Evolutionary conservation across 169 alveolate genomes (phyloP).

Genomic region (Perkinsus chesapeaki): DNA sequence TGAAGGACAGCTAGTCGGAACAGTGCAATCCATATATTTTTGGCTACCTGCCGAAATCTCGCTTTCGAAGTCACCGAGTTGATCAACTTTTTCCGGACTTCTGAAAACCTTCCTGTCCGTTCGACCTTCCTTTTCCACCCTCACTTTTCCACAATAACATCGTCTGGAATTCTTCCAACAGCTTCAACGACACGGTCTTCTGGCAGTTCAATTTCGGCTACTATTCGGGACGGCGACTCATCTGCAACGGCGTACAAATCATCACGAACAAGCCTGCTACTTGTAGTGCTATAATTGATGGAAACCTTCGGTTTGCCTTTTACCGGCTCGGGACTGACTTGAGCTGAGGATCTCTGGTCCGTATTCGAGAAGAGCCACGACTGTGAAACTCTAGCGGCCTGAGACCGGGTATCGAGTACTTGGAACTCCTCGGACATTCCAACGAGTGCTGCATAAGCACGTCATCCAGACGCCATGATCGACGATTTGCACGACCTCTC

Average conservation of each 20-base stretch:
- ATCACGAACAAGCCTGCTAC: not conserved
- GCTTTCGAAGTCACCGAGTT: not conserved
- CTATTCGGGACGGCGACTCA: not conserved
- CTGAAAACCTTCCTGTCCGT: too few species aligned
- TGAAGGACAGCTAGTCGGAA: not conserved
- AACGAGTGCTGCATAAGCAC: not conserved
- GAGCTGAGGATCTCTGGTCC: not conserved
- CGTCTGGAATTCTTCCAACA: not conserved
- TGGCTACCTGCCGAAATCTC: not conserved
- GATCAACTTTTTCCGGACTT: not conserved
- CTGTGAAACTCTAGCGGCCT: not conserved
- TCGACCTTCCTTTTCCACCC: too few species aligned
- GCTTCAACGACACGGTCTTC: not conserved
- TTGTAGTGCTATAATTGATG: not conserved
- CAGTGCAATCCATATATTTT: not conserved
- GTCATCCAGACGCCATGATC: too few species aligned
- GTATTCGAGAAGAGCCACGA: not conserved
- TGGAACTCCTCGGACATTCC: not conserved
- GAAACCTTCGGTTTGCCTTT: not conserved
- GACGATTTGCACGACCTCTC: too few species aligned
- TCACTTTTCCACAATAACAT: too few species aligned
- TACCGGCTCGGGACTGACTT: not conserved
- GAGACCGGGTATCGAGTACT: not conserved
- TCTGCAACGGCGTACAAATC: not conserved
- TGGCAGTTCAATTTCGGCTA: not conserved